Conservation (phyloP, 1,284 basidiomycete species). For the Cryptococcus maquisensis region DNA sequence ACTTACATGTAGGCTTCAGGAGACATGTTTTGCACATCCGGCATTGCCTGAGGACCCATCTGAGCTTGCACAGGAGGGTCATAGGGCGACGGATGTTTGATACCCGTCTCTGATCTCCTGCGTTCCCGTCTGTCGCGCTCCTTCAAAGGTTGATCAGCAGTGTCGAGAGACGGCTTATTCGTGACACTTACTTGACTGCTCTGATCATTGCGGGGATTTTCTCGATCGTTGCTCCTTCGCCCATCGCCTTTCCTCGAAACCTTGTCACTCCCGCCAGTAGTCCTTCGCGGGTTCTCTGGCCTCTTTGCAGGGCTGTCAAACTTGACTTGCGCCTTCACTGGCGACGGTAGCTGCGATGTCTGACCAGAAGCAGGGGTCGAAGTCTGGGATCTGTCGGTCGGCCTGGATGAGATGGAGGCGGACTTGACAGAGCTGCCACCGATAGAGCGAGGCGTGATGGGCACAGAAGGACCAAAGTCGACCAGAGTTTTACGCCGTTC, state of each 20-base stretch:
- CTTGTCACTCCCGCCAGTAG: conserved; percentile 10
- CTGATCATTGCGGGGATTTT: not conserved
- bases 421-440: not conserved
- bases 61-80: not conserved
- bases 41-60: not conserved
- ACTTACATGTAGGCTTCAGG: conserved; percentile 2
- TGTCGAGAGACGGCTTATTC: not conserved
- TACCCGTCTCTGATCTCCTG: not conserved
- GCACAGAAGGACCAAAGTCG: conserved; percentile 3
- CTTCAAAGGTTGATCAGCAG: not conserved
- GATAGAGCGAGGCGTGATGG: not conserved
- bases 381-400: not conserved
- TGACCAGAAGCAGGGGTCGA: not conserved
- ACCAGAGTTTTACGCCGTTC: conserved; percentile 7
- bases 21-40: conserved; percentile 1
- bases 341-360: not conserved
- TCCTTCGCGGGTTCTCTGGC: not conserved
- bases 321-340: not conserved
- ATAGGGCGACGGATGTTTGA: not conserved
- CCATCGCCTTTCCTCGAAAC: not conserved
- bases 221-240: not conserved
- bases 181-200: not conserved
- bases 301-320: not conserved
- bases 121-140: not conserved
- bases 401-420: not conserved